Percentiles rank a stretch among this genome's conserved stretches.
Evolutionary conservation across 2,329 filamentous ascomycete species (phyloP).

Genomic region (Aaosphaeria arxii): DNA sequence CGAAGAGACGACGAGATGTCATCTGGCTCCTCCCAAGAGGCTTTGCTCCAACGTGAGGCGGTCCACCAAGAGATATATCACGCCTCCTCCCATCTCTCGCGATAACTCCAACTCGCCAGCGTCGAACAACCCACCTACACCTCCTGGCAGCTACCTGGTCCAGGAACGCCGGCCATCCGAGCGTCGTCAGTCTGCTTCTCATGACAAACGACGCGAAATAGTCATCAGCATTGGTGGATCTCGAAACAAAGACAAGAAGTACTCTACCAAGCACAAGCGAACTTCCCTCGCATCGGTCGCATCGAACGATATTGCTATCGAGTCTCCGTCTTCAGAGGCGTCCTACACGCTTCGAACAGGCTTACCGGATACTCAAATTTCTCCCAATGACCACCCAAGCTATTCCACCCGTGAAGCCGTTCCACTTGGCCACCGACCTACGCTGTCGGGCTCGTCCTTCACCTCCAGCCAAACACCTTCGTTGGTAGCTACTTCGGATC

Average conservation of each 20-base stretch:
- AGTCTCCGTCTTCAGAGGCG: slow-evolving; percentile 28
- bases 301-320: slow-evolving; percentile 22
- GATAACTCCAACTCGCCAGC: slow-evolving; percentile 27
- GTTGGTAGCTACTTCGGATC: slow-evolving; percentile 27
- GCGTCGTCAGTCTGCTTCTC: slow-evolving; percentile 23
- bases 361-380: slow-evolving; percentile 24
- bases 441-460: slow-evolving; percentile 26
- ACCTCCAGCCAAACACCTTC: slow-evolving; percentile 25
- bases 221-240: slow-evolving; percentile 26
- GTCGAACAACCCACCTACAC: slow-evolving; percentile 28
- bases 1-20: slow-evolving; percentile 22
- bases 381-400: slow-evolving; percentile 8
- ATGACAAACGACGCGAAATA: slow-evolving; percentile 21
- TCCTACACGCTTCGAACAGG: slow-evolving; percentile 30
- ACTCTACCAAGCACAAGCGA: slow-evolving; percentile 21
- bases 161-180: slow-evolving; percentile 22
- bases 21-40: slow-evolving; percentile 16
- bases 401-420: slow-evolving; percentile 17
- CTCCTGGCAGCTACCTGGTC: slow-evolving; percentile 21
- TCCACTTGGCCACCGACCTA: slow-evolving; percentile 12
- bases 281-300: slow-evolving; percentile 18
- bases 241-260: slow-evolving; percentile 24
- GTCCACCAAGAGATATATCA: slow-evolving; percentile 20
- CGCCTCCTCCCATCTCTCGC: slow-evolving; percentile 10
- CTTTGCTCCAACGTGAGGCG: slow-evolving; percentile 23